Conservation (phyloP, 345 rosid genomes). For the Ceriops zippeliana region DNA sequence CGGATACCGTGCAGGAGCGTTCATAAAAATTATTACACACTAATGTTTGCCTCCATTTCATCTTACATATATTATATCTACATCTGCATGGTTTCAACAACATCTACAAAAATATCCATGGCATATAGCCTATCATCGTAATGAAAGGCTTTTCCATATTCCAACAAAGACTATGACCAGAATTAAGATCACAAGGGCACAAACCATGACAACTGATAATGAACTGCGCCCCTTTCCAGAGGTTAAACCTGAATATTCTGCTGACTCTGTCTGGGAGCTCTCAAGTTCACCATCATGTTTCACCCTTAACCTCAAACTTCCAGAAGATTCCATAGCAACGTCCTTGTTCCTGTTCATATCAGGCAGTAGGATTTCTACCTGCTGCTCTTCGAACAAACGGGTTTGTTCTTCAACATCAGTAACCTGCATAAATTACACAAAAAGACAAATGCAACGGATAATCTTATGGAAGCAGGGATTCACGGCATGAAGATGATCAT, state of each 20-base stretch:
- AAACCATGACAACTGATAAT: slow-evolving; percentile 8
- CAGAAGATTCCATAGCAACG: slow-evolving; percentile 15
- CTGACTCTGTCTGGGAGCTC: slow-evolving; percentile 6
- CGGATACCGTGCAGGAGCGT: too few relatives aligned
- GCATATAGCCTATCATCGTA: background rate
- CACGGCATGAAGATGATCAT: too few relatives aligned
- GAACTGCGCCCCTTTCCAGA: slow-evolving; percentile 1
- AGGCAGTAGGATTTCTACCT: slow-evolving; percentile 9
- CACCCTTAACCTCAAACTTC: slow-evolving; percentile 31
- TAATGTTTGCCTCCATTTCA: background rate
- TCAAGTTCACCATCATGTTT: slow-evolving; percentile 21
- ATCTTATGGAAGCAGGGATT: too few relatives aligned
- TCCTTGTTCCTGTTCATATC: slow-evolving; percentile 15
- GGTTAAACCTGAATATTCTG: slow-evolving; percentile 2
- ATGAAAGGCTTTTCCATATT: slow-evolving; percentile 11
- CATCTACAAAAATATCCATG: too few relatives aligned
- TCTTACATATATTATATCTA: too few relatives aligned
- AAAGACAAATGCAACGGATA: too few relatives aligned
- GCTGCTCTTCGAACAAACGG: slow-evolving; percentile 12
- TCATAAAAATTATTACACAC: background rate
- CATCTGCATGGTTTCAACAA: background rate
- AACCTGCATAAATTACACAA: slow-evolving; percentile 30
- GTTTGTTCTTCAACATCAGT: slow-evolving; percentile 15
- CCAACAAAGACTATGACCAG: slow-evolving; percentile 17
- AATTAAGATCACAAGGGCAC: slow-evolving; percentile 17